Base-by-base conservation (phyloP, 257 asterid species). In the Haberlea rhodopensis region DNA sequence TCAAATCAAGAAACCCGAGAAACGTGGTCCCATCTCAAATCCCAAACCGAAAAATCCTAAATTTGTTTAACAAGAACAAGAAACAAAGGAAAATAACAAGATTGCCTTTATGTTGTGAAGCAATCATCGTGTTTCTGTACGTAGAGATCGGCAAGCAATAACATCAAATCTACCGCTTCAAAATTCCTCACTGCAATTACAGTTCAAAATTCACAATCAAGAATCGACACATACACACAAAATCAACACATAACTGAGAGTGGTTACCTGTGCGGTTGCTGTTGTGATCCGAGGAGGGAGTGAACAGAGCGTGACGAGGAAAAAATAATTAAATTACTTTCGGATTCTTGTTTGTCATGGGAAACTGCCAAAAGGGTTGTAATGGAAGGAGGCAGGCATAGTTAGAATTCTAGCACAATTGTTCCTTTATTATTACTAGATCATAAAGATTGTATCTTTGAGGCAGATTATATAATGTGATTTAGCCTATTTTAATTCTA, bases 81-180 rank as follows among this genome's bases (percentile, higher is more conserved):
- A 61, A n/a, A 32, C 28, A 53, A 53, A 21, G 13, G 23, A 16
- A 21, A 57, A 45, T 6, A 26, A 16, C 31, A 52, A 48, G 51
- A 29, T 60, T 34, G 83, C 94, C 88, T 80, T 88, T 85, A 80
- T 82, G 86, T 71, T 80, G 86, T 68, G 86, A 68, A 24, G 96
- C 79, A 70, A 78, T 79, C 91, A 85, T 88, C 81, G 73, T 85
- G 88, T 29, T 73, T 74, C 71, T 68, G 82, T 49, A 70, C 71
- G 68, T 66, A 78, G 78, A 74, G 91, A 85, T 85, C 95, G 80
- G 71, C 80, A 58, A 82, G 81, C 82, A 74, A 75, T 89, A 76
- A 88, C 96, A 88, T 88, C 85, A 85, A 89, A 88, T 88, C 86
- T 74, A 91, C 84, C 80, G 62, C 91, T 76, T 76, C 76, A 69